Conservation (phyloP, 768 basidiomycete genomes). For the Tylopilus vinaceipallidus region DNA sequence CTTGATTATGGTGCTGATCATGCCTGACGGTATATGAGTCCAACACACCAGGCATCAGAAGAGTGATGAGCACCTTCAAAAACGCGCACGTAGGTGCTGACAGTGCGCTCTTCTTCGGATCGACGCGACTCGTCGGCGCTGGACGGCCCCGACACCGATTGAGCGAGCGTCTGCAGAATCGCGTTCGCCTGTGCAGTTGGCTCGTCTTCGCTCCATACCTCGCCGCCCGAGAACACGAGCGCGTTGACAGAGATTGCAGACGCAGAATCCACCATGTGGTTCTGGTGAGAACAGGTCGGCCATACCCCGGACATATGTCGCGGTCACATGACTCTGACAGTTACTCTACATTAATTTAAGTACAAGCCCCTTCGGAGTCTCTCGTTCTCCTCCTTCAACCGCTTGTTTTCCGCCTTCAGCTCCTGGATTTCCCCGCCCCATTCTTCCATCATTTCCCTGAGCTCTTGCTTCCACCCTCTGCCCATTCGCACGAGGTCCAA, state of each 20-base stretch:
- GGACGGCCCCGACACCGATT: conserved; percentile 15
- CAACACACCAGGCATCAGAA: neutral
- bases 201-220: conserved; percentile 18
- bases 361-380: conserved; percentile 48
- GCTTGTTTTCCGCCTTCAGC: conserved; percentile 45
- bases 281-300: neutral
- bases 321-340: conserved; percentile 13
- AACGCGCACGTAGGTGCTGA: conserved; percentile 28
- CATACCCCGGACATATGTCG: neutral
- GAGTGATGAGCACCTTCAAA: conserved; percentile 28
- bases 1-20: conserved; percentile 50
- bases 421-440: conserved; percentile 54
- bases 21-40: conserved; percentile 40
- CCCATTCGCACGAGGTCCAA: conserved; percentile 73
- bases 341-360: no score
- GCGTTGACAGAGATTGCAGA: conserved; percentile 19
- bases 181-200: conserved; percentile 4
- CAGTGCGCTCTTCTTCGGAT: conserved; percentile 6
- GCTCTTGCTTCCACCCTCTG: conserved; percentile 62
- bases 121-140: neutral
- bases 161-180: conserved; percentile 7
- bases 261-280: conserved; percentile 1
- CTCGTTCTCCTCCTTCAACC: conserved; percentile 66
- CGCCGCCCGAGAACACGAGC: conserved; percentile 33
- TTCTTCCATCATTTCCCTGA: conserved; percentile 60